phyloP scores from a whole-genome alignment of 306 rosid species.

The Mimosa pudica region DNA sequence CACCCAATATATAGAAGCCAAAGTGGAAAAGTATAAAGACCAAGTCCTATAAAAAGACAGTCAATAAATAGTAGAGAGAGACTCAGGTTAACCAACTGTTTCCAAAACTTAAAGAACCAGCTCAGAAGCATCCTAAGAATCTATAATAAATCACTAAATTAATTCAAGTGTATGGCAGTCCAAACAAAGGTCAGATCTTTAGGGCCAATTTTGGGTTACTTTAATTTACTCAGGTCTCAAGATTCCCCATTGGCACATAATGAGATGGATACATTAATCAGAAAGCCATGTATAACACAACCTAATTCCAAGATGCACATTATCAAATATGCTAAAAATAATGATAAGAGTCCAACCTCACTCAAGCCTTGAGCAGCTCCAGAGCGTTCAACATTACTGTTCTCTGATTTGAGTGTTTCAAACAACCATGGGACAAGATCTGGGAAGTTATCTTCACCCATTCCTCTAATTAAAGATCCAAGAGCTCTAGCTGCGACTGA shows the following conservation, averaged over 20 bases:
- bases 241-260: not conserved
- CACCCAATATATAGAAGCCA: not conserved
- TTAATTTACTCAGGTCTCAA: not conserved
- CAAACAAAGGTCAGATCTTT: not conserved
- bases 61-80: not conserved
- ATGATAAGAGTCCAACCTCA: slow-evolving; percentile 60
- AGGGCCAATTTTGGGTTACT: not conserved
- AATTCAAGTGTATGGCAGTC: not conserved
- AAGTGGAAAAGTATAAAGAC: not conserved
- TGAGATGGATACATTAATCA: not conserved
- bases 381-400: slow-evolving; percentile 97
- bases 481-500: slow-evolving; percentile 98
- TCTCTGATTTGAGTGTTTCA: slow-evolving; percentile 93
- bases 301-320: slow-evolving; percentile 5
- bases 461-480: slow-evolving; percentile 95
- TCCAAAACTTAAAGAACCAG: not conserved
- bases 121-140: not conserved
- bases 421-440: slow-evolving; percentile 98
- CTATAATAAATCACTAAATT: not conserved
- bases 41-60: not conserved
- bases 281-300: slow-evolving; percentile 4
- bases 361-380: slow-evolving; percentile 99
- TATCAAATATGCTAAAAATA: not conserved
- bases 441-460: slow-evolving; percentile 98
- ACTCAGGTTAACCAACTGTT: not conserved